A percentile compares a stretch with the other conserved stretches of the same genome.
These are phyloP conservation scores for Ustilago tritici DNA, from an alignment of 1,284 basidiomycete genomes.

Conservation along the genomic window DNA sequence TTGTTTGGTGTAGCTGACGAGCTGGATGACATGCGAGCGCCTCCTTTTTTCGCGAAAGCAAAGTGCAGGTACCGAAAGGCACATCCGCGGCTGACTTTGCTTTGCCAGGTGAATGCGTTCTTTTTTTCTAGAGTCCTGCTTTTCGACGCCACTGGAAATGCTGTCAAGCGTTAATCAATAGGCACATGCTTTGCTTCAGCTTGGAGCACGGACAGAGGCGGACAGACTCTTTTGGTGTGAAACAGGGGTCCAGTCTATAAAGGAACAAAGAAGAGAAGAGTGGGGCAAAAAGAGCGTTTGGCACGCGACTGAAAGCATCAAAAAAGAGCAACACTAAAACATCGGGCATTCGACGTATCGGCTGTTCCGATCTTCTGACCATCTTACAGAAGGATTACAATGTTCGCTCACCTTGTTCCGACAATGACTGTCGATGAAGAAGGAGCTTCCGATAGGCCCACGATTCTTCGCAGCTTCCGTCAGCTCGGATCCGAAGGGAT, in stretches of 20 bases:
- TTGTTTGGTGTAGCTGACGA: not conserved
- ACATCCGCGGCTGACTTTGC: not conserved
- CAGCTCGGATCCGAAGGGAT: too few relatives aligned
- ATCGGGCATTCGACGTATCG: not conserved
- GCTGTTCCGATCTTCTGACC: not conserved
- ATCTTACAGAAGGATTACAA: not conserved
- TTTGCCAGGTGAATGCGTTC: not conserved
- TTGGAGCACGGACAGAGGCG: not conserved
- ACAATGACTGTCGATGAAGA: too few relatives aligned
- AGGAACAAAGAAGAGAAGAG: not conserved
- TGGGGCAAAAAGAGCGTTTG: not conserved
- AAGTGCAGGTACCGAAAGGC: not conserved
- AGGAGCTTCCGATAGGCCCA: too few relatives aligned
- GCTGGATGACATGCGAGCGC: not conserved
- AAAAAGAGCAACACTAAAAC: not conserved
- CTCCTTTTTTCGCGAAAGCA: not conserved
- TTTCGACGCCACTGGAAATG: not conserved
- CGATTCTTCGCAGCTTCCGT: too few relatives aligned
- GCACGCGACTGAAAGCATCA: not conserved
- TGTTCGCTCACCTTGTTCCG: not conserved
- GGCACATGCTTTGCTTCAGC: not conserved
- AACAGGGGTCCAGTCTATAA: constrained; percentile 7
- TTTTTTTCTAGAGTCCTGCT: not conserved
- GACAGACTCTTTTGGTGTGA: not conserved
- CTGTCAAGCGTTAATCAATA: not conserved